A percentile compares a stretch with the other conserved stretches of the same genome.
Evolutionary conservation across 345 rosid species (phyloP).

Genomic region (Dovyalis caffra): DNA sequence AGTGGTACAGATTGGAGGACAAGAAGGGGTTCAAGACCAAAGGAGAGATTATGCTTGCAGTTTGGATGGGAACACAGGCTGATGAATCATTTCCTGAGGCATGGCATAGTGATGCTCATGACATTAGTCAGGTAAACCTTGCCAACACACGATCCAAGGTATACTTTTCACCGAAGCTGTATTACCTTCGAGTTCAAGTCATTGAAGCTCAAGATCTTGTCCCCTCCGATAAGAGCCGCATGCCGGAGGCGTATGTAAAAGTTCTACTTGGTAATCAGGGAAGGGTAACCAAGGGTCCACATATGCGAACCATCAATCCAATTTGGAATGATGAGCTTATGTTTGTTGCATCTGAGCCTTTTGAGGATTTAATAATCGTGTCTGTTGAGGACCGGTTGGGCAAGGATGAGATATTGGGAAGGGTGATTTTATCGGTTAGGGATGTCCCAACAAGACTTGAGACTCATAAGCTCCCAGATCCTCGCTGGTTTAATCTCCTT

Average conservation of each 20-base stretch:
- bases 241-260: constrained; percentile 12
- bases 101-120: constrained; percentile 39
- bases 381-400: constrained; percentile 29
- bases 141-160: constrained; percentile 29
- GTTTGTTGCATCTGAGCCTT: constrained; percentile 35
- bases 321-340: constrained; percentile 31
- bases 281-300: constrained; percentile 14
- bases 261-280: constrained; percentile 18
- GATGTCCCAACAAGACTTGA: constrained; percentile 15
- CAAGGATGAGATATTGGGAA: constrained; percentile 29
- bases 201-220: constrained; percentile 34
- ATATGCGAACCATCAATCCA: constrained; percentile 19
- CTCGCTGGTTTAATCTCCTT: constrained; percentile 23
- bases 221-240: constrained; percentile 22
- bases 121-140: constrained; percentile 21
- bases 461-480: constrained; percentile 22
- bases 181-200: constrained; percentile 25
- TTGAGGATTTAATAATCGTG: constrained; percentile 26
- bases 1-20: constrained; percentile 32
- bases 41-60: constrained; percentile 34
- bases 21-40: constrained; percentile 9
- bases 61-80: constrained; percentile 41
- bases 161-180: constrained; percentile 30
- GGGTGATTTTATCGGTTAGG: constrained; percentile 12
- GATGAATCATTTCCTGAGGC: constrained; percentile 38